Percentiles rank a stretch among this genome's conserved stretches.
These are phyloP conservation scores for Rhododendron henanense DNA, from an alignment of 148 eudicot genomes.

Conservation along the genomic window DNA sequence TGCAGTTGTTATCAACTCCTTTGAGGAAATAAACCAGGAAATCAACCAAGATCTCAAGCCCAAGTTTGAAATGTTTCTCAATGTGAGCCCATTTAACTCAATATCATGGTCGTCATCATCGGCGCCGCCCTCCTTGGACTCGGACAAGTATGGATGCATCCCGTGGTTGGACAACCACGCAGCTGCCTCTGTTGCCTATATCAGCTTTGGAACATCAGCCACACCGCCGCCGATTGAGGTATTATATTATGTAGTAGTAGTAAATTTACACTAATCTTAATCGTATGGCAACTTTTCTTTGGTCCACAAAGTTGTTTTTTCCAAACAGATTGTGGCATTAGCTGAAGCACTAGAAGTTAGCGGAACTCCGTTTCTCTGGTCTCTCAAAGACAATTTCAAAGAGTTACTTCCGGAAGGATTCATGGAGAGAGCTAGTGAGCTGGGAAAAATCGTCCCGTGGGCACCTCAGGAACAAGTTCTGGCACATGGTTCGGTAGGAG, in stretches of 20 bases:
- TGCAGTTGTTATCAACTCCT: slow-evolving; percentile 38
- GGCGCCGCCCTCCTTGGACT: background rate
- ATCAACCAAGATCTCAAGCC: slow-evolving; percentile 29
- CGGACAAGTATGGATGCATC: background rate
- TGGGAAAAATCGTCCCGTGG: slow-evolving; percentile 60
- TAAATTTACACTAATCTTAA: too few species aligned
- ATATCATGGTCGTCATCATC: background rate
- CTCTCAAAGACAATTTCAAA: slow-evolving; percentile 28
- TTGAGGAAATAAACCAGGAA: slow-evolving; percentile 35
- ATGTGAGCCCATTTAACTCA: slow-evolving; percentile 29
- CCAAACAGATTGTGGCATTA: slow-evolving; percentile 21
- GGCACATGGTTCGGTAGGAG: slow-evolving; percentile 35
- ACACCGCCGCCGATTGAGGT: background rate
- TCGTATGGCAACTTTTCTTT: background rate
- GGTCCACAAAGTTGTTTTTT: background rate
- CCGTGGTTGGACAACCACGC: background rate
- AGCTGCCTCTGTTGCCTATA: background rate
- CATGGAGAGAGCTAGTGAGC: slow-evolving; percentile 14
- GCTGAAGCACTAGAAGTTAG: slow-evolving; percentile 45
- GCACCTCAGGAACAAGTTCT: slow-evolving; percentile 59
- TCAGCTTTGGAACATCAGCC: background rate
- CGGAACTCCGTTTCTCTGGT: slow-evolving; percentile 51
- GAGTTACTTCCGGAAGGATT: slow-evolving; percentile 36
- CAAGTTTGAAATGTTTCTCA: slow-evolving; percentile 31
- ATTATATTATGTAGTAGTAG: background rate